A percentile compares a stretch with the other conserved stretches of the same genome.
Conservation (phyloP, 805 yeast genomes). For the Candida loeiensis region DNA sequence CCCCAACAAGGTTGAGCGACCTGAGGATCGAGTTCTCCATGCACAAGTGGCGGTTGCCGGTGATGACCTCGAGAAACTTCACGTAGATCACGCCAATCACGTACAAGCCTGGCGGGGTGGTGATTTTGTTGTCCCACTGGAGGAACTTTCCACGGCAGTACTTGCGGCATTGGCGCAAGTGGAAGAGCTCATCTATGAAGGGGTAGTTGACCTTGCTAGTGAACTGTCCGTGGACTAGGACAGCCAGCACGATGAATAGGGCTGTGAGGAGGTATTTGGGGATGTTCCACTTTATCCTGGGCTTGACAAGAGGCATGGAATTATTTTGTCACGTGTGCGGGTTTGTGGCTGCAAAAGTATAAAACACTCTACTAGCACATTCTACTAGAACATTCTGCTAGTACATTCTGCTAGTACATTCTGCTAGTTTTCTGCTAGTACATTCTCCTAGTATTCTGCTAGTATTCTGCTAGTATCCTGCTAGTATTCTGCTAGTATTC, state of each 20-base stretch:
- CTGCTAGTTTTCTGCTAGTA: no score
- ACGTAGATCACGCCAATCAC: slow-evolving; percentile 39
- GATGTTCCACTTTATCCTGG: no score
- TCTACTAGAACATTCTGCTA: no score
- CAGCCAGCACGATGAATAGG: not conserved
- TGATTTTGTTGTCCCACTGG: slow-evolving; percentile 85
- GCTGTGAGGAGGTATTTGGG: not conserved
- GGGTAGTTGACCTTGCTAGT: slow-evolving; percentile 23
- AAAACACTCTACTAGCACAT: no score
- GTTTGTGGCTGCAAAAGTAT: slow-evolving; percentile 2
- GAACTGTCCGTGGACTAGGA: slow-evolving; percentile 2
- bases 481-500: no score
- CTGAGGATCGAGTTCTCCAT: slow-evolving; percentile 22
- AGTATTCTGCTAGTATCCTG: no score
- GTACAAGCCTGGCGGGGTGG: slow-evolving; percentile 96
- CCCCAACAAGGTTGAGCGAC: slow-evolving; percentile 64
- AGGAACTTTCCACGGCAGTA: slow-evolving; percentile 60
- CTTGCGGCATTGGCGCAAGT: slow-evolving; percentile 70
- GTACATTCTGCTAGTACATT: no score
- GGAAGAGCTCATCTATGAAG: slow-evolving; percentile 79
- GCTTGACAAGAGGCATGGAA: slow-evolving; percentile 19
- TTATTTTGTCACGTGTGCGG: slow-evolving; percentile 6
- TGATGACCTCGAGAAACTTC: slow-evolving; percentile 34
- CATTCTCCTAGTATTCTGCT: no score
- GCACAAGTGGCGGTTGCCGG: slow-evolving; percentile 28